These are phyloP conservation scores for Corynespora cassiicola DNA, from an alignment of 2,329 filamentous ascomycete species.

Conservation along the genomic window DNA sequence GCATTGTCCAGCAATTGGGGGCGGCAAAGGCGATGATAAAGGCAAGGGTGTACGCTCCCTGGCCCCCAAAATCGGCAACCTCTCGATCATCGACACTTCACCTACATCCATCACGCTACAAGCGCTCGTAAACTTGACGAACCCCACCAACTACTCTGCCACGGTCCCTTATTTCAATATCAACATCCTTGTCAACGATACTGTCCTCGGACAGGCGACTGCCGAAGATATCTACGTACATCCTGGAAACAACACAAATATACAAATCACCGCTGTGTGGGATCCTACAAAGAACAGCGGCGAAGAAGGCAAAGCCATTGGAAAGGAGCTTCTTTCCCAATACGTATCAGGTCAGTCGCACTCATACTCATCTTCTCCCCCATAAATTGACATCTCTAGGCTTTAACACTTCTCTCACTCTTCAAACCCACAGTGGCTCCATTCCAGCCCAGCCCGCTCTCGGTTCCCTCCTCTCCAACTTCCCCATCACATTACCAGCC, in stretches of 20 bases:
- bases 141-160: slow-evolving; percentile 87
- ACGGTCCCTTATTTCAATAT: slow-evolving; percentile 81
- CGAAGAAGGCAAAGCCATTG: slow-evolving; percentile 64
- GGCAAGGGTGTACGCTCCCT: slow-evolving; percentile 58
- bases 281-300: slow-evolving; percentile 71
- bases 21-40: slow-evolving; percentile 49
- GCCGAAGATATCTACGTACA: slow-evolving; percentile 68
- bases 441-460: slow-evolving; percentile 77
- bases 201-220: slow-evolving; percentile 76
- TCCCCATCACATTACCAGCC: slow-evolving; percentile 74
- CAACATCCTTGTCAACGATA: slow-evolving; percentile 75
- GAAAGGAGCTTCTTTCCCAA: slow-evolving; percentile 77
- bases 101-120: slow-evolving; percentile 73
- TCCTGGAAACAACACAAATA: slow-evolving; percentile 74
- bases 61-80: slow-evolving; percentile 70
- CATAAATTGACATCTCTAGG: slow-evolving; percentile 50
- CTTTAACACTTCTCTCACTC: slow-evolving; percentile 79
- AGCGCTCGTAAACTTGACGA: slow-evolving; percentile 81
- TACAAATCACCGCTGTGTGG: slow-evolving; percentile 75
- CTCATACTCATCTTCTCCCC: neutral
- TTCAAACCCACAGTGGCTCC: slow-evolving; percentile 73
- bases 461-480: slow-evolving; percentile 73
- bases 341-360: slow-evolving; percentile 75
- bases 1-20: slow-evolving; percentile 41
- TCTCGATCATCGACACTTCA: slow-evolving; percentile 77